Conservation (phyloP, 768 basidiomycete species). For the Stropharia rugosoannulata region DNA sequence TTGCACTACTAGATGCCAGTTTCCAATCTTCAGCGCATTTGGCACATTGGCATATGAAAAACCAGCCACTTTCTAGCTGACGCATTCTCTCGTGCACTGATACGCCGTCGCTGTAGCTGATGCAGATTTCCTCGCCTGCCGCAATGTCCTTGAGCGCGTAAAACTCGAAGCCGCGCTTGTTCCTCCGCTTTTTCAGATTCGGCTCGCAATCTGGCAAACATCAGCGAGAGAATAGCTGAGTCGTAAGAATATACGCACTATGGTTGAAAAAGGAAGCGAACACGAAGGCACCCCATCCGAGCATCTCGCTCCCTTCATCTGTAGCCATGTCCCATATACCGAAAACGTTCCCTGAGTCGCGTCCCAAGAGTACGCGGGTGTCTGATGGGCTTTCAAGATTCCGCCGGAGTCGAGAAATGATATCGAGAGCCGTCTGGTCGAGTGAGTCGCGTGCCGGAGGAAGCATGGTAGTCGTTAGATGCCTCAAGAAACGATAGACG, state of each 20-base stretch:
- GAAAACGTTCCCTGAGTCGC: conserved; percentile 68
- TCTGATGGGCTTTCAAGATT: conserved; percentile 40
- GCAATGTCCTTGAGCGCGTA: conserved; percentile 40
- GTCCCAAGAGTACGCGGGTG: conserved; percentile 52
- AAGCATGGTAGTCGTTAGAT: conserved; percentile 17
- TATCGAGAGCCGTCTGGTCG: not conserved
- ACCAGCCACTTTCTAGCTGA: conserved; percentile 51
- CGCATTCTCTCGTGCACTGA: conserved; percentile 34
- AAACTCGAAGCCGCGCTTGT: conserved; percentile 42
- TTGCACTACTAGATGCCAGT: not conserved
- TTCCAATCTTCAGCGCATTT: conserved; percentile 37
- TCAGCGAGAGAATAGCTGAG: not conserved
- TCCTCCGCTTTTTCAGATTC: conserved; percentile 46
- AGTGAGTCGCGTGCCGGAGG: not conserved
- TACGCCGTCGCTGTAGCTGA: conserved; percentile 43
- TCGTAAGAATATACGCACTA: conserved; percentile 32
- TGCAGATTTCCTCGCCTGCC: conserved; percentile 56
- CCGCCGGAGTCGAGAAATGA: conserved; percentile 13
- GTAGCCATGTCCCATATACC: conserved; percentile 62
- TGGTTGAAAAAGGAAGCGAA: conserved; percentile 71
- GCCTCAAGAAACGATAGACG: conserved; percentile 52
- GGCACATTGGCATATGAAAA: conserved; percentile 51
- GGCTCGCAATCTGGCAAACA: conserved; percentile 46
- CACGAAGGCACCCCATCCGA: conserved; percentile 64
- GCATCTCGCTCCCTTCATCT: conserved; percentile 54